A percentile compares a stretch with the other conserved stretches of the same genome.
Evolutionary conservation across 208 protist genomes (phyloP).

Genomic region (Crithidia thermophila): DNA sequence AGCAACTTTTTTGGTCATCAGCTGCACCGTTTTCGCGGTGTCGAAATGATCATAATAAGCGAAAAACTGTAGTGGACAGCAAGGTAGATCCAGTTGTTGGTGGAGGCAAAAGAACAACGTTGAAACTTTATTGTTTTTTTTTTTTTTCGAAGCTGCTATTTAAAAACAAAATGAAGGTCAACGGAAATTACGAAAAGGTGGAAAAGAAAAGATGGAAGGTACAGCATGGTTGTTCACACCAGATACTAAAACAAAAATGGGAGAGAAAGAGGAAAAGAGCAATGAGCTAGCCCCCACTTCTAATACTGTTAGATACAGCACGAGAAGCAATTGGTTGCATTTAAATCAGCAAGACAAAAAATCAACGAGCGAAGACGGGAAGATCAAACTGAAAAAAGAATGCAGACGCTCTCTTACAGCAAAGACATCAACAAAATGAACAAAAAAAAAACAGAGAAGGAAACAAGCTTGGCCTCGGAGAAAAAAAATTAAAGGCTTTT

Average conservation of each 20-base stretch:
- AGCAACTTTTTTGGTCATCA: too few species aligned
- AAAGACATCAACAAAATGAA: conserved; percentile 7
- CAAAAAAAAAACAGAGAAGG: conserved; percentile 2
- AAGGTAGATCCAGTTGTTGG: too few species aligned
- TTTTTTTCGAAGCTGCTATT: too few species aligned
- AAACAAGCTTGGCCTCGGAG: neutral
- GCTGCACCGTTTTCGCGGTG: too few species aligned
- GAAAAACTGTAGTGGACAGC: too few species aligned
- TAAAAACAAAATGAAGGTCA: too few species aligned
- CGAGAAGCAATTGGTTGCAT: too few species aligned
- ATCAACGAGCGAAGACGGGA: neutral
- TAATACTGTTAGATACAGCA: neutral
- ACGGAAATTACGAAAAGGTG: too few species aligned
- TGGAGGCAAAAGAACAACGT: neutral
- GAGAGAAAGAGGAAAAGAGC: neutral
- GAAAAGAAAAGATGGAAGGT: too few species aligned
- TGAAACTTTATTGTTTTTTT: neutral
- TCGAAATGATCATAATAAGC: too few species aligned
- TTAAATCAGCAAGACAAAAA: neutral
- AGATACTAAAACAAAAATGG: conserved; percentile 10
- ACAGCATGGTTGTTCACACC: neutral
- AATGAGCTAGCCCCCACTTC: neutral
- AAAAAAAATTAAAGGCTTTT: conserved; percentile 5
- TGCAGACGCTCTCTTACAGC: neutral
- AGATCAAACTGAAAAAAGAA: conserved; percentile 11